Conservation (phyloP, 768 basidiomycete genomes). For the Lentinus tigrinus region DNA sequence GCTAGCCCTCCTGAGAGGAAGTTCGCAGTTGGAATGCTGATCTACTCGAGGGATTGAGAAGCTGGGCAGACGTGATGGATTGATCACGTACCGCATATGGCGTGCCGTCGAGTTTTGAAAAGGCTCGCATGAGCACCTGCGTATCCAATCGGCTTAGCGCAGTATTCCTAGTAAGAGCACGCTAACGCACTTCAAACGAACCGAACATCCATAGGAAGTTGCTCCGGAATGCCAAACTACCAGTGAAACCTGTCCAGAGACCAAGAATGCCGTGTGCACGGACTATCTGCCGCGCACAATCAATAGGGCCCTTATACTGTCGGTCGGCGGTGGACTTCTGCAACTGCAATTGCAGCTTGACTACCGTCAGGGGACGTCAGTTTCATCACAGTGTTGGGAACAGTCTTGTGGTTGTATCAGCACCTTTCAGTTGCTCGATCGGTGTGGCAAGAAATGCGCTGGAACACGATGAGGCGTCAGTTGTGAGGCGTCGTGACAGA, state of each 20-base stretch:
- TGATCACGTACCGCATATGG: slow-evolving; percentile 50
- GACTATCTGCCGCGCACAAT: slow-evolving; percentile 64
- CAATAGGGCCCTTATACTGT: slow-evolving; percentile 64
- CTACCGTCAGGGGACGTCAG: slow-evolving; percentile 21
- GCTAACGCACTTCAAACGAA: slow-evolving; percentile 52
- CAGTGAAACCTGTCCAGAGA: slow-evolving; percentile 75
- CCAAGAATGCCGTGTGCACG: slow-evolving; percentile 60
- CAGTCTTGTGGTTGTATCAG: neutral
- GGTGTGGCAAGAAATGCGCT: slow-evolving; percentile 75
- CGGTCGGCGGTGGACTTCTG: slow-evolving; percentile 50
- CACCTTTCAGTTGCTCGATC: slow-evolving; percentile 69
- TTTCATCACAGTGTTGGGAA: slow-evolving; percentile 22
- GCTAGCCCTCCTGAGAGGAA: slow-evolving; percentile 66
- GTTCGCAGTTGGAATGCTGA: slow-evolving; percentile 59
- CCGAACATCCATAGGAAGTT: slow-evolving; percentile 84
- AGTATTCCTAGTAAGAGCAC: neutral
- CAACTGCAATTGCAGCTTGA: slow-evolving; percentile 68
- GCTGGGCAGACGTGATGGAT: neutral
- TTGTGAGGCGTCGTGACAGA: too few species aligned
- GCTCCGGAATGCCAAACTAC: slow-evolving; percentile 67
- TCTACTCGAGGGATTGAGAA: slow-evolving; percentile 33
- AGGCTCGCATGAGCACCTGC: slow-evolving; percentile 61
- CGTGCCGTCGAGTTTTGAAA: slow-evolving; percentile 55
- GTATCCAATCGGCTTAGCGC: neutral
- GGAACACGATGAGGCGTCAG: neutral